These are phyloP conservation scores for Camellia oleifera DNA, from an alignment of 179 eudicot genomes.

Conservation along the genomic window DNA sequence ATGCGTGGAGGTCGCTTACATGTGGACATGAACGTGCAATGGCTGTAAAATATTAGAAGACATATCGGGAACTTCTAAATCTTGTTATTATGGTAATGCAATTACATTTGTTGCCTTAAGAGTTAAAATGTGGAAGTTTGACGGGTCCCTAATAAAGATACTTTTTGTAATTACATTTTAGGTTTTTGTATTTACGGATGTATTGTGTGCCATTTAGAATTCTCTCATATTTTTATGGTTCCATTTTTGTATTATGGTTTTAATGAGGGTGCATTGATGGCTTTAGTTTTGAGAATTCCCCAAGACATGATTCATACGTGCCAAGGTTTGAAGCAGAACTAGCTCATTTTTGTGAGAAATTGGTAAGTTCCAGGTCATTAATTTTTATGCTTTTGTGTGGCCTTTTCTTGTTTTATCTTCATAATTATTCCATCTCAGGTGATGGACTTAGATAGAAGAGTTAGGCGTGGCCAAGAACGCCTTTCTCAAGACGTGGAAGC, in stretches of 20 bases:
- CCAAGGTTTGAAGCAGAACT: conserved; percentile 92
- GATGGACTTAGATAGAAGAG: conserved; percentile 82
- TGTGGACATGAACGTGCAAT: not conserved
- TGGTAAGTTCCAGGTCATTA: conserved; percentile 49
- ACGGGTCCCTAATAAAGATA: too few relatives aligned
- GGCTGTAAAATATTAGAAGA: not conserved
- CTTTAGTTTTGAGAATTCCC: conserved; percentile 81
- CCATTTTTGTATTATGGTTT: not conserved
- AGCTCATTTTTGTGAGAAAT: conserved; percentile 87
- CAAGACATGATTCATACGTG: conserved; percentile 84
- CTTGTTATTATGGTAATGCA: not conserved
- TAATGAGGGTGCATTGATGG: conserved; percentile 26
- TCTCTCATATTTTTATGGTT: not conserved
- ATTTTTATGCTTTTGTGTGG: not conserved
- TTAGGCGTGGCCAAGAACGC: conserved; percentile 92
- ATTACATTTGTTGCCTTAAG: not conserved
- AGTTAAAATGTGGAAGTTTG: too few relatives aligned
- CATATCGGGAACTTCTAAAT: not conserved
- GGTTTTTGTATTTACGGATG: not conserved
- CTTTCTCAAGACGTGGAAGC: conserved; percentile 89
- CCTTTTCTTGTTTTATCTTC: not conserved
- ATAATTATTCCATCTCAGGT: conserved; percentile 41
- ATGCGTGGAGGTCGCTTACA: too few relatives aligned
- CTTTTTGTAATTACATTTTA: not conserved
- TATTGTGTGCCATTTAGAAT: not conserved